Percentiles rank a stretch among this genome's conserved stretches.
phyloP scores from a whole-genome alignment of 352 stramenopile species.

The Plasmopara muralis region DNA sequence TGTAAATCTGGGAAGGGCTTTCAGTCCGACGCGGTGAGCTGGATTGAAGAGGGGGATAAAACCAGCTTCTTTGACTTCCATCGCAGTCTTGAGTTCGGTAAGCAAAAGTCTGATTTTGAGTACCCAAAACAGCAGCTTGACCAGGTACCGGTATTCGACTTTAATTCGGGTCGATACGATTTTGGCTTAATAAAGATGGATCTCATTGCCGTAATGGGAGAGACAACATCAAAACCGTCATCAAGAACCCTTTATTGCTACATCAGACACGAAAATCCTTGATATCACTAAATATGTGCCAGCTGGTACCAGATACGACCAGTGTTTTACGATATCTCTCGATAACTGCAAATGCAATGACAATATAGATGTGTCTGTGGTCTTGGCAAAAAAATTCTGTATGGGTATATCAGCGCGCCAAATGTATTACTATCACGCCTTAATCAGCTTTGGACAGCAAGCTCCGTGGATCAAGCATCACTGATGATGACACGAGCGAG shows the following conservation, averaged over 20 bases:
- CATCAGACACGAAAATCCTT: neutral
- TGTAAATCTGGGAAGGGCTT: neutral
- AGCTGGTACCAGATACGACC: neutral
- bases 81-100: neutral
- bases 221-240: neutral
- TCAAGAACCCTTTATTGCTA: neutral
- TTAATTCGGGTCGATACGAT: neutral
- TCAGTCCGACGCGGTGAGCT: neutral
- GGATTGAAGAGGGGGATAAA: neutral
- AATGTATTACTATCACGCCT: neutral
- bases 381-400: neutral
- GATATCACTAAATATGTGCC: neutral
- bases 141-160: neutral
- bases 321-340: neutral
- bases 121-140: neutral
- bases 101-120: neutral
- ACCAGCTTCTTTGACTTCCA: neutral
- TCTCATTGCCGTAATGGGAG: too few species aligned
- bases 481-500: neutral
- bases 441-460: neutral
- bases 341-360: neutral
- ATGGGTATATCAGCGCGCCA: neutral
- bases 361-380: neutral
- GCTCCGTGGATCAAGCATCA: neutral
- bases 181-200: neutral